Evolutionary conservation across 2,329 filamentous ascomycete genomes (phyloP).

Genomic region (Cercospora nicotianae): DNA sequence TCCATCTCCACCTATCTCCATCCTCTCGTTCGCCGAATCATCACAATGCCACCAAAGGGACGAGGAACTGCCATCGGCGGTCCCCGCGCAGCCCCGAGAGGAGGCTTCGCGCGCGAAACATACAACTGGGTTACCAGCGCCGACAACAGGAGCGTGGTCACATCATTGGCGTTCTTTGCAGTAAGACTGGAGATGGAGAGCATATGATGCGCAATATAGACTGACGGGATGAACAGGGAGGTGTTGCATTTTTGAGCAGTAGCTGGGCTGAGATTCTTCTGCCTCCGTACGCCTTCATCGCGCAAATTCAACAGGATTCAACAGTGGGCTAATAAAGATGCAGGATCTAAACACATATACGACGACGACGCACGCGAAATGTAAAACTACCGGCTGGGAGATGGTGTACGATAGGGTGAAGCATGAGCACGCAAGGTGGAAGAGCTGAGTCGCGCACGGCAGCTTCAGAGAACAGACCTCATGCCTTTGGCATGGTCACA

Average conservation of each 20-base stretch:
- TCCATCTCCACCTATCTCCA: background rate
- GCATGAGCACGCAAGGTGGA: background rate
- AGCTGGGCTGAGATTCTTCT: conserved; percentile 55
- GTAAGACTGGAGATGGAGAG: conserved; percentile 43
- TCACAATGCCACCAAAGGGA: conserved; percentile 17
- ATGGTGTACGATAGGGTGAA: conserved; percentile 8
- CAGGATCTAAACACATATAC: conserved; percentile 8
- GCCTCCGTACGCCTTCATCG: conserved; percentile 44
- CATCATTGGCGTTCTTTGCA: conserved; percentile 51
- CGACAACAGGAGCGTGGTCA: conserved; percentile 53
- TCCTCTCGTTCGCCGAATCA: background rate
- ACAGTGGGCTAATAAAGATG: background rate
- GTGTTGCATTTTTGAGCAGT: conserved; percentile 54
- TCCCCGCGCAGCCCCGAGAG: conserved; percentile 27
- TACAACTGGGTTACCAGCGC: conserved; percentile 46
- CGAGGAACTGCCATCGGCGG: conserved; percentile 35
- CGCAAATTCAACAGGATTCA: background rate
- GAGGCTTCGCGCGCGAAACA: conserved; percentile 43
- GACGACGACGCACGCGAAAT: conserved; percentile 6
- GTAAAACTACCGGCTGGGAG: conserved; percentile 6
- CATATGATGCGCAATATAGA: background rate
- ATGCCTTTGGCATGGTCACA: background rate
- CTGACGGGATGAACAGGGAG: background rate
- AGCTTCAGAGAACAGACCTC: background rate
- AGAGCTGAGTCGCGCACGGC: background rate